Base-by-base conservation (phyloP, 2,329 filamentous ascomycete species). In the Sarocladiaceae sp. region DNA sequence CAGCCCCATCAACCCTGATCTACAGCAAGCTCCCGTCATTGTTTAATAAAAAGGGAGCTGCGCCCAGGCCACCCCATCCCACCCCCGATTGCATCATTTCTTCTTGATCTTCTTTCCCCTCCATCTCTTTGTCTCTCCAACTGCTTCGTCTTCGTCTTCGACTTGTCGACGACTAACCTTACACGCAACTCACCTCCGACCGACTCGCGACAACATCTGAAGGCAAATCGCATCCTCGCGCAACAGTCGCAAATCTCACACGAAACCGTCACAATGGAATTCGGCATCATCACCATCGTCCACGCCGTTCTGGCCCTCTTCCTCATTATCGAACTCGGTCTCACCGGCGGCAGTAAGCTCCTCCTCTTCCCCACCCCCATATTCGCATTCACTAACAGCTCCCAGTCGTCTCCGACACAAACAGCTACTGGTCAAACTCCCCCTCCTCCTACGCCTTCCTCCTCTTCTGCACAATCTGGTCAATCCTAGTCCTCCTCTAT, bases 391-490 rank as follows among this genome's bases (percentile, higher is more conserved):
- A 25, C 42, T 37, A 18, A 20, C 31, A 52, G 5, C 12, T 28
- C 33, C 12, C 59, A 88, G 84, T 85, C 56, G 77, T 84, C 35
- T 73, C 74, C 64, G 60, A 65, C 50, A 73, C 71, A 31, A 62
- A 55, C 54, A 56, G 51, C 51, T 58, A 53, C 54, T 60, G 56
- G n/a, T 23, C 26, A 53, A 54, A 58, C 51, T 69, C 74, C 2
- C 84, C 86, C 7, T 74, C 78, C 11, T 71, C 77, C 31, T 73
- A 88, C 65, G 84, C 85, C 70, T 96, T 94, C 73, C 79, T 93
- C 70, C 76, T 96, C 69, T 96, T 96, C 78, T 78, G 77, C 64
- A 75, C 83, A 36, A 74, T 91, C 59, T 95, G 89, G 88, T 87
- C 89, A 2, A 66, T 90, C 46, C 76, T 94, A 56, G 71, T 86